phyloP scores from a whole-genome alignment of 2,329 filamentous ascomycete species.

The Apiospora malaysiana region DNA sequence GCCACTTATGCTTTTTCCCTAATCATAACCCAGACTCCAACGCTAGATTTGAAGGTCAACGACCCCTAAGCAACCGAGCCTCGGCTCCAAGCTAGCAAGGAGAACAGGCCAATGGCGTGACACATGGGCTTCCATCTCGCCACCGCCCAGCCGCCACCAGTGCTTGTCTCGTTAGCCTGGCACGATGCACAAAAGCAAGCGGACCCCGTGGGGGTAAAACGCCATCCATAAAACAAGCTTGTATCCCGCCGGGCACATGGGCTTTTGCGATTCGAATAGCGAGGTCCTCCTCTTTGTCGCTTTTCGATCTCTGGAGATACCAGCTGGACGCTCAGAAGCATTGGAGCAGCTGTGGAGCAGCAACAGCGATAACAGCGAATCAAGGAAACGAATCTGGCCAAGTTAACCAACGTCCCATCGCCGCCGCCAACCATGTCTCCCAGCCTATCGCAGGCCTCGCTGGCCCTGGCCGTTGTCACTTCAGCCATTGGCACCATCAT shows the following conservation, averaged over 20 bases:
- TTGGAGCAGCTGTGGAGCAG: not conserved
- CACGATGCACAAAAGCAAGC: not conserved
- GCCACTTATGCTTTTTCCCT: not conserved
- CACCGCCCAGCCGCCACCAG: not conserved
- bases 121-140: not conserved
- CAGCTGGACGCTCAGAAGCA: not conserved
- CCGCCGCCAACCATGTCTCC: not conserved
- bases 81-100: not conserved
- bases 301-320: not conserved
- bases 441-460: slow-evolving; percentile 25
- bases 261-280: not conserved
- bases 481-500: slow-evolving; percentile 40
- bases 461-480: slow-evolving; percentile 33
- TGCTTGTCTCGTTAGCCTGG: not conserved
- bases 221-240: not conserved
- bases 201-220: slow-evolving; percentile 15
- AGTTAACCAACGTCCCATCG: not conserved
- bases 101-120: not conserved
- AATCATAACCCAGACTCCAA: not conserved
- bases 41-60: not conserved
- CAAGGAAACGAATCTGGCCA: no score
- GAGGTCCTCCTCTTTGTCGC: not conserved
- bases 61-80: not conserved
- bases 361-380: not conserved
- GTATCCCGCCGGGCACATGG: not conserved